Percentiles rank a stretch among this genome's conserved stretches.
Conservation (phyloP, 768 basidiomycete genomes). For the Suillus subaureus region DNA sequence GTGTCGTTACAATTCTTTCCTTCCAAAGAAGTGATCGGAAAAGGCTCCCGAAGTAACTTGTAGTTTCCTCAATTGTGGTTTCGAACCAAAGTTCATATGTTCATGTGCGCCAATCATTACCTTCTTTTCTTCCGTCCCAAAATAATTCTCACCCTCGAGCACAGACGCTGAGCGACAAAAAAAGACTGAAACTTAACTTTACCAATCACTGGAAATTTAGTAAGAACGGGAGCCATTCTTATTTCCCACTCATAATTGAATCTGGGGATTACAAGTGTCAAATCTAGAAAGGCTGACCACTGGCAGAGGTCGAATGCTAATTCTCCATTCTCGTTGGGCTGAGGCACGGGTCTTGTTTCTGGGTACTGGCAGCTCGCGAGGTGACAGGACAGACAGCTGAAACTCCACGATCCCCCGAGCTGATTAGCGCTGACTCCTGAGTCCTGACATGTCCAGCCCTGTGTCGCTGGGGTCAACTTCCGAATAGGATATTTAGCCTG, state of each 20-base stretch:
- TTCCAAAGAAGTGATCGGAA: conserved; percentile 2
- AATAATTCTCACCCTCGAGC: background rate
- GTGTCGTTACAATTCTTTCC: background rate
- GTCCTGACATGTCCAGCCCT: background rate
- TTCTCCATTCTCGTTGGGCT: background rate
- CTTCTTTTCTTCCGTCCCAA: too few relatives aligned
- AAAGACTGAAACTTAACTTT: conserved; percentile 4
- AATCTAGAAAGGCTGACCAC: background rate
- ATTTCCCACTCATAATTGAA: background rate
- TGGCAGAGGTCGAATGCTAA: background rate
- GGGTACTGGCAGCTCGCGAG: background rate
- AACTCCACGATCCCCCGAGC: background rate
- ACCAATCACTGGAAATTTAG: background rate
- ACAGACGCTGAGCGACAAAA: background rate
- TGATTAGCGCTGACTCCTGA: background rate
- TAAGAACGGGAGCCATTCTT: background rate
- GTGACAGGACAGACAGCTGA: background rate
- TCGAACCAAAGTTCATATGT: background rate
- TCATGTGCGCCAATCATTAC: conserved; percentile 3
- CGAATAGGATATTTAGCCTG: background rate
- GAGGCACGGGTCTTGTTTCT: background rate
- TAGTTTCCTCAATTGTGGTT: background rate
- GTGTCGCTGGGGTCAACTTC: background rate
- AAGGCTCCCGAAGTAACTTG: background rate
- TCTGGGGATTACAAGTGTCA: background rate